Base-by-base conservation (phyloP, 352 stramenopile genomes). In the Globisporangium barbulae region DNA sequence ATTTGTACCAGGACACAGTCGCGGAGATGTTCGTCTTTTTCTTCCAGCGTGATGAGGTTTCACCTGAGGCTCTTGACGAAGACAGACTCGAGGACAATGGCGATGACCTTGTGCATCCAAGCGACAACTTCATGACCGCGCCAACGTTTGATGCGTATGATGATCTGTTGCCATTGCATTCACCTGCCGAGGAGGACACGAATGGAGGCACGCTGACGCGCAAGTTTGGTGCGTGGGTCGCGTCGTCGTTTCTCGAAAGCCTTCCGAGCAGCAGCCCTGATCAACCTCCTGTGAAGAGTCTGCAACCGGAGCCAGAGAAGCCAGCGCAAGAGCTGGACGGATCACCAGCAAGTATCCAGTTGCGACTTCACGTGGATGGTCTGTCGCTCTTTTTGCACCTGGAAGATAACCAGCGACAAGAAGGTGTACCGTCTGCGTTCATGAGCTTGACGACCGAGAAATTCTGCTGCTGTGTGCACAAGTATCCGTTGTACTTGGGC, bases 1-100 rank as follows among this genome's bases (percentile, higher is more conserved):
- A 94, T 49, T 53, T 94, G 28, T 88, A 91, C 53, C 85, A 93
- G 68, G 80, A 92, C 41, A 89, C 83, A 8, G 76, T 94, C 37
- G 69, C 85, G 13, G 77, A 90, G 50, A 64, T 94, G 15, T 80
- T 95, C 31, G 59, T 91, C 3, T 95, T 95, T 60, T 93, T 95
- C 47, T 90, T 88, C 58, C 63, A 75, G 41, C 75, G 73, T 15
- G 73, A 73, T n/a, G 62, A 59, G 15, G 68, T 21, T 17, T 4
- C 49, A 21, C 17, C 53, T 13, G 52, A 45, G 22, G 31, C 12
- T 12, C 19, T 25, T 22, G 53, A 62, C 13, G 62, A 54, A 41
- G 59, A 39, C 39, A 7, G 9, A 0, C 41, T 48, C 17, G 42
- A 62, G 6, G 44, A 72, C 3, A 53, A 55, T 2, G 39, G 4